Evolutionary conservation across 1,284 basidiomycete species (phyloP).

Genomic region (Ustilago shanxiensis): DNA sequence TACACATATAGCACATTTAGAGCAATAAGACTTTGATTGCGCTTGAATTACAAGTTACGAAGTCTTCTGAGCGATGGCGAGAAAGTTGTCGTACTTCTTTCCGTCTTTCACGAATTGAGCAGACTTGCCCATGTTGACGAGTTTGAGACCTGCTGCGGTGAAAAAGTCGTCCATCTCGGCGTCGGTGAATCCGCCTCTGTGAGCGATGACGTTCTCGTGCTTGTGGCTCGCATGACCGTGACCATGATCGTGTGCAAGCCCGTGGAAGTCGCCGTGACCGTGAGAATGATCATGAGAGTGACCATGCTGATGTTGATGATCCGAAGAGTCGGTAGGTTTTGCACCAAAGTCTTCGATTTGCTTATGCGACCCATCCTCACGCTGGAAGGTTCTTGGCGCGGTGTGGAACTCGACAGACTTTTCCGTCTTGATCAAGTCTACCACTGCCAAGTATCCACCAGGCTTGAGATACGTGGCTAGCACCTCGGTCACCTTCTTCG

Average conservation of each 20-base stretch:
- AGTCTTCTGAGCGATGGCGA: conserved; percentile 41
- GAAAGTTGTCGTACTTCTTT: conserved; percentile 39
- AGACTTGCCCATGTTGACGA: conserved; percentile 44
- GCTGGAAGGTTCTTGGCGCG: conserved; percentile 16
- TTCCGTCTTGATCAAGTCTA: conserved; percentile 41
- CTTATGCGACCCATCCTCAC: conserved; percentile 25
- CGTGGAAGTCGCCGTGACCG: conserved; percentile 8
- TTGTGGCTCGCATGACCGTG: conserved; percentile 25
- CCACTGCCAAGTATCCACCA: conserved; percentile 42
- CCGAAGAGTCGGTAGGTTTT: background rate
- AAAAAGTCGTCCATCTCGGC: conserved; percentile 43
- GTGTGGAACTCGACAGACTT: conserved; percentile 24
- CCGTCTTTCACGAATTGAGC: conserved; percentile 37
- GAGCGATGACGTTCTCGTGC: conserved; percentile 45
- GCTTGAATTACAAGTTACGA: conserved; percentile 3
- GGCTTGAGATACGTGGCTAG: conserved; percentile 35
- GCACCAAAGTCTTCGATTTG: conserved; percentile 25
- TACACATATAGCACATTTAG: background rate
- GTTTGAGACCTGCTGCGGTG: conserved; percentile 30
- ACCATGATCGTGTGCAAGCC: conserved; percentile 6
- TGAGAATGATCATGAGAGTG: conserved; percentile 7
- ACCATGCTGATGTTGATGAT: background rate
- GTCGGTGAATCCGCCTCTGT: conserved; percentile 40
- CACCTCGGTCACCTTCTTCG: conserved; percentile 29
- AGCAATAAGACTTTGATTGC: background rate